These are phyloP conservation scores for Gillenia trifoliata DNA, from an alignment of 306 rosid species.

Conservation along the genomic window DNA sequence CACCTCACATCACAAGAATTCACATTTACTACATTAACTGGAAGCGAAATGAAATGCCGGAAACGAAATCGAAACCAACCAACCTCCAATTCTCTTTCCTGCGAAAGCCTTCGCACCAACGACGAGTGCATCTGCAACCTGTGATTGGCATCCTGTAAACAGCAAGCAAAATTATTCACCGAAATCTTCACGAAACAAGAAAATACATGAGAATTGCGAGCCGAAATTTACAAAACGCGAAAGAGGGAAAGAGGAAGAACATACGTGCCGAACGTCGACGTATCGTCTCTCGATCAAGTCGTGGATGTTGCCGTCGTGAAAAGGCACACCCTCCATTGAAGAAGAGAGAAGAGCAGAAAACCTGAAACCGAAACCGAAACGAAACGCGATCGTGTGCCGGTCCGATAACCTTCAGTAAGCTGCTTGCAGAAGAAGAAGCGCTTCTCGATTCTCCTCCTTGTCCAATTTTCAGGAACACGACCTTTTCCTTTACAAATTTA, in stretches of 20 bases:
- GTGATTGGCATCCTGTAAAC: conserved; percentile 46
- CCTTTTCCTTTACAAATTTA: background rate
- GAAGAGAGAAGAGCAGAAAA: conserved; percentile 9
- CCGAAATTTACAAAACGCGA: background rate
- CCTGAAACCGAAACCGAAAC: background rate
- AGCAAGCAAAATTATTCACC: background rate
- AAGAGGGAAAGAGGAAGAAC: background rate
- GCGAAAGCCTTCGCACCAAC: conserved; percentile 77
- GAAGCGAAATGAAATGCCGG: background rate
- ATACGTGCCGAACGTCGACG: conserved; percentile 52
- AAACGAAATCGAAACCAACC: conserved; percentile 43
- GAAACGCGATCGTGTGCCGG: conserved; percentile 10
- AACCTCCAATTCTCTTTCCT: conserved; percentile 79
- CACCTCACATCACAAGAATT: background rate
- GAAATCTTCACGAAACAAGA: background rate
- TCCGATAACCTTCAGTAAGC: conserved; percentile 21
- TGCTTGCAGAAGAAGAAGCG: conserved; percentile 22
- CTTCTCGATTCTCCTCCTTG: background rate
- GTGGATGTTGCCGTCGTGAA: conserved; percentile 67
- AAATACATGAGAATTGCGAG: background rate
- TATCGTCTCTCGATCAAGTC: conserved; percentile 45
- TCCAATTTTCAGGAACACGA: background rate
- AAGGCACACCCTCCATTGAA: conserved; percentile 66
- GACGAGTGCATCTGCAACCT: conserved; percentile 87
- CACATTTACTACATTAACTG: background rate